Base-by-base conservation (phyloP, 2,329 filamentous ascomycete genomes). In the Colletotrichum trifolii region DNA sequence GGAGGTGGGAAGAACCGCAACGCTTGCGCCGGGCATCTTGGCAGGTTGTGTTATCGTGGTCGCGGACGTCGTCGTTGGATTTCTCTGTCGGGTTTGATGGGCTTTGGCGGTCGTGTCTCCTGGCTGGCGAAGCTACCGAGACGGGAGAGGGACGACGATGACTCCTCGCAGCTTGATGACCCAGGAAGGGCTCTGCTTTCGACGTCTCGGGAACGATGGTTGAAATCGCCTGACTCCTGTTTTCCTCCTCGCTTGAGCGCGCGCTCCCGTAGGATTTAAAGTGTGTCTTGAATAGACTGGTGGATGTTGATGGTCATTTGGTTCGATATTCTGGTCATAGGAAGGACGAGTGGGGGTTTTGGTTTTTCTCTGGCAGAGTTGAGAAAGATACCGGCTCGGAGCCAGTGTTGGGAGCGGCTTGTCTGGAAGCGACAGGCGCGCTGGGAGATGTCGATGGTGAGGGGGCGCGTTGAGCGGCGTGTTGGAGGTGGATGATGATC, bases 221-320 rank as follows among this genome's bases (percentile, higher is more conserved):
- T 86, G 85, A 87, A 81, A 86, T 85, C 83, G 83, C 75, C 79
- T 77, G 71, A 74, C 75, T 79, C 77, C 50, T 56, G 42, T 56
- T 54, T 58, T 68, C 63, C 66, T 59, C 76, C 84, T 87, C 84
- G 79, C 85, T 86, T 84, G 83, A 4, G 25, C 25, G 81, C 84
- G 83, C 84, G 81, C 83, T 87, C 85, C 85, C 87, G 87, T 89
- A 82, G 83, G 84, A 79, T 87, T 90, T 87, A 90, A 89, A 90
- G 88, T 84, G 87, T 89, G 86, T 84, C 85, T 82, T 64, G 60
- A 64, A 53, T 64, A 66, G 61, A 66, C 60, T 68, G 70, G 68
- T 71, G 68, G 71, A 71, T 69, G 71, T 67, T 63, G 62, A 50
- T 67, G 63, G 58, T 69, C 68, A 69, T 69, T 67, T 68, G 68